Base-by-base conservation (phyloP, 306 rosid genomes). In the Fagus sylvatica region DNA sequence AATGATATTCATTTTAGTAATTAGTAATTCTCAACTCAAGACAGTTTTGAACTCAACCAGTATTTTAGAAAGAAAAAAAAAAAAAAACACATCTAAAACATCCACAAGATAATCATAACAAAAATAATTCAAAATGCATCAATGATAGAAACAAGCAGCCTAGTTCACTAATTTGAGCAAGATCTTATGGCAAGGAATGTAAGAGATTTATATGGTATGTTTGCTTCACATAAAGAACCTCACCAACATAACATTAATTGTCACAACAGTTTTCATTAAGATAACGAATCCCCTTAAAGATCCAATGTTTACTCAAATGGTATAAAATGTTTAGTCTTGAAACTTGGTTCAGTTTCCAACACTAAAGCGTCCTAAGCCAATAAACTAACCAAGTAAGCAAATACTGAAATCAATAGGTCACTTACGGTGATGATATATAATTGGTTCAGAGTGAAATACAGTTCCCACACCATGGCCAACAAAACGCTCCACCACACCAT, bases 381-480 rank as follows among this genome's bases (percentile, higher is more conserved):
- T 28, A 65, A 77, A 64, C 66, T 7, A 83, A 56, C n/a, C 43
- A 72, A 22, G 0, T 22, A 22, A 22, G 28, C 28, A 22, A 22
- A 54, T 41, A 60, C 37, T 7, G 39, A 57, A 16, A 32, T 33
- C 69, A 43, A 54, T 54, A 53, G 62, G 79, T 69, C 48, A 83
- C 97, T 88, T 90, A 92, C 98, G 92, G 71, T 87, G 79, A 84
- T 95, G 98, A 36, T 71, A 57, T 68, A 95, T 92, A 56, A 91
- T 69, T 4, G 99, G 99, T 81, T 95, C 93, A 36, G 97, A 93
- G 78, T 95, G 99, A 89, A 95, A 95, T 81, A 91, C 89, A 53
- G 84, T 84, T 84, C 99, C 99, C 70, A 95, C 99, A 64, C 99
- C 99, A 85, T 95, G 99, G 76, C 99, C 99, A 77, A 95, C 99